Percentiles rank a stretch among this genome's conserved stretches.
These are phyloP conservation scores for Punica granatum DNA, from an alignment of 345 rosid species.

Conservation along the genomic window DNA sequence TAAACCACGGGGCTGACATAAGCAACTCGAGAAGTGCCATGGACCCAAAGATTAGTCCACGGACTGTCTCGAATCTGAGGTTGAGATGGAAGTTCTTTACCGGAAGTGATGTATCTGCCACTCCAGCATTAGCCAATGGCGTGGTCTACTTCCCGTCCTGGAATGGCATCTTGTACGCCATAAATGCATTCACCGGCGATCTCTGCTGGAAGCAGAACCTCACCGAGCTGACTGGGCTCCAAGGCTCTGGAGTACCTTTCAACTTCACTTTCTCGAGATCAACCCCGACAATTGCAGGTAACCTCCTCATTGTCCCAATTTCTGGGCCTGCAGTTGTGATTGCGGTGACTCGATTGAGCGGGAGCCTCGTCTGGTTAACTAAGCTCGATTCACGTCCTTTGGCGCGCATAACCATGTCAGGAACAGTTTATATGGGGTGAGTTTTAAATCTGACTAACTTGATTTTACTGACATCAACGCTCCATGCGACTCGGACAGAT, in stretches of 20 bases:
- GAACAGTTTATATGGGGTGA: conserved; percentile 30
- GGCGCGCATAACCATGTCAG: conserved; percentile 31
- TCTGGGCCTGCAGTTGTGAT: conserved; percentile 40
- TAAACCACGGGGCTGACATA: conserved; percentile 35
- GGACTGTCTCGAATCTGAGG: conserved; percentile 16
- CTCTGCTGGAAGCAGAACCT: conserved; percentile 44
- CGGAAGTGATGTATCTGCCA: conserved; percentile 40
- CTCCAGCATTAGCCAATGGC: conserved; percentile 33
- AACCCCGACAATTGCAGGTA: conserved; percentile 33
- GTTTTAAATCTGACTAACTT: conserved; percentile 1
- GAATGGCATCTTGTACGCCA: conserved; percentile 47
- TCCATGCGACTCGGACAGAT: too few relatives aligned
- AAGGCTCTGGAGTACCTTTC: conserved; percentile 12
- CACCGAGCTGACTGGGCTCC: conserved; percentile 27
- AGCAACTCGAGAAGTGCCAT: conserved; percentile 24
- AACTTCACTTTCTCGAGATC: conserved; percentile 33
- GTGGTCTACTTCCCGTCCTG: conserved; percentile 43
- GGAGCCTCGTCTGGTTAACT: conserved; percentile 33
- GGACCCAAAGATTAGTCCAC: conserved; percentile 20
- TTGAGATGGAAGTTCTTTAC: conserved; percentile 38
- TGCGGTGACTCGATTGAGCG: conserved; percentile 23
- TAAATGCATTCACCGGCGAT: conserved; percentile 32
- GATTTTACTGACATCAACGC: too few relatives aligned
- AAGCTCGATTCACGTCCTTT: conserved; percentile 26
- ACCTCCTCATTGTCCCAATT: conserved; percentile 27